phyloP scores from a whole-genome alignment of 805 yeast genomes.

The Starmera quercuum region DNA sequence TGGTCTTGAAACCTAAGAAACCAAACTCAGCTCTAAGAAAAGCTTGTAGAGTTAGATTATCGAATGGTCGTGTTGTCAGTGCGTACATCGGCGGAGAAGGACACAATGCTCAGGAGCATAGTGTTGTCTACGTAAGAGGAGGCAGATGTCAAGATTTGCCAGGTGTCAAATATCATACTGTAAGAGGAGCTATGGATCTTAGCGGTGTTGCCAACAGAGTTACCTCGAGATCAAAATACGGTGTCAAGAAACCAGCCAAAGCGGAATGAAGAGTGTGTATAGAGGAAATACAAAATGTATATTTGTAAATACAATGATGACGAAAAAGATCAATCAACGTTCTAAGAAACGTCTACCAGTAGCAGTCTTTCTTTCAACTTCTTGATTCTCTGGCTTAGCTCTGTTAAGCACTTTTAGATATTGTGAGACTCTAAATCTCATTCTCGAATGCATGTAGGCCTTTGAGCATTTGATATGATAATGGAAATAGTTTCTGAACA shows the following conservation, averaged over 20 bases:
- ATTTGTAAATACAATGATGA: conserved; percentile 1
- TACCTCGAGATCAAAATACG: conserved; percentile 87
- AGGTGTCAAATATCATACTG: conserved; percentile 91
- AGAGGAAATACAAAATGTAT: conserved; percentile 5
- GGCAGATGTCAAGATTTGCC: conserved; percentile 98
- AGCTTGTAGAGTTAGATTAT: conserved; percentile 88
- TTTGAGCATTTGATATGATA: conserved; percentile 97
- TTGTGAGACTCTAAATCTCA: conserved; percentile 92
- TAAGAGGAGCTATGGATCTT: conserved; percentile 89
- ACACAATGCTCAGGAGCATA: conserved; percentile 96
- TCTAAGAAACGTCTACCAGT: conserved; percentile 22
- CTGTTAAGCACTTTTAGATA: conserved; percentile 93
- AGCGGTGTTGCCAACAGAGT: conserved; percentile 92
- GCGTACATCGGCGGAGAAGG: conserved; percentile 99
- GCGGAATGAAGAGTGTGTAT: conserved; percentile 11
- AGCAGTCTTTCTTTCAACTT: conserved; percentile 34
- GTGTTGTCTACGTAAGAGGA: conserved; percentile 94
- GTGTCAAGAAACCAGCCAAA: conserved; percentile 75
- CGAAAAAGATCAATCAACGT: conserved; percentile 1
- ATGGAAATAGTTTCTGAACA: conserved; percentile 95
- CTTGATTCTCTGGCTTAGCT: conserved; percentile 89
- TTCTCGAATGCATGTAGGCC: conserved; percentile 96
- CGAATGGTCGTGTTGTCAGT: conserved; percentile 82
- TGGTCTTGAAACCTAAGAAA: conserved; percentile 95
- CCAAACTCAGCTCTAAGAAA: conserved; percentile 98